Evolutionary conservation across 2,329 filamentous ascomycete genomes (phyloP).

Genomic region (Ceratocystis destructans): DNA sequence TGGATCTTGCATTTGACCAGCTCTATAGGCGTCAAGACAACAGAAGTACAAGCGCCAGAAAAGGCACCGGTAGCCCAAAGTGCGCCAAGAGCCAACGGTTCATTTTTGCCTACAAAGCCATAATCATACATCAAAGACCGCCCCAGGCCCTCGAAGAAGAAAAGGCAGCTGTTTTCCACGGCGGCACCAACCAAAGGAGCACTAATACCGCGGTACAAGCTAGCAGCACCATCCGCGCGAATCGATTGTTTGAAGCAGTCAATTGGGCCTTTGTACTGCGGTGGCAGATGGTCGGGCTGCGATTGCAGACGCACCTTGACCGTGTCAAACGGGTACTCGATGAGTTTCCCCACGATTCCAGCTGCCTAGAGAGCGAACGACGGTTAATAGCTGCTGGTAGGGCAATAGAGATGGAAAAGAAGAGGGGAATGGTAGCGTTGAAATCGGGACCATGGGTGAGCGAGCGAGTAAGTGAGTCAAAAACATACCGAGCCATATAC

Average conservation of each 20-base stretch:
- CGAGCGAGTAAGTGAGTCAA: background rate
- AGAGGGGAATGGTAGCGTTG: no score
- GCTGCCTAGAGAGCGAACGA: slow-evolving; percentile 43
- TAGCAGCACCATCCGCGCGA: slow-evolving; percentile 59
- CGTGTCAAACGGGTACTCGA: slow-evolving; percentile 97
- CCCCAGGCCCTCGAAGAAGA: slow-evolving; percentile 75
- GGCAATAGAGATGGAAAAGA: background rate
- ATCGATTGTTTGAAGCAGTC: slow-evolving; percentile 90
- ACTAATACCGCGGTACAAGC: slow-evolving; percentile 83
- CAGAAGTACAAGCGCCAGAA: slow-evolving; percentile 75
- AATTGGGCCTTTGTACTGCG: slow-evolving; percentile 70
- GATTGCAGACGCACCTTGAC: slow-evolving; percentile 95
- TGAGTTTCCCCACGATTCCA: slow-evolving; percentile 82
- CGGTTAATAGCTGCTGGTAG: slow-evolving; percentile 11
- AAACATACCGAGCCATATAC: slow-evolving; percentile 66
- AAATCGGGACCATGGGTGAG: no score
- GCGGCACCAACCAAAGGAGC: slow-evolving; percentile 84
- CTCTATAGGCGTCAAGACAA: slow-evolving; percentile 88
- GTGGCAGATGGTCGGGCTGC: slow-evolving; percentile 72
- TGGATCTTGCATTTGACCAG: slow-evolving; percentile 98
- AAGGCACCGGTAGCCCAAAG: slow-evolving; percentile 72
- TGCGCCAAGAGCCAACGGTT: slow-evolving; percentile 57
- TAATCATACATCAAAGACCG: slow-evolving; percentile 48
- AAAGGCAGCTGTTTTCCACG: slow-evolving; percentile 80
- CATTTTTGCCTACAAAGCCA: slow-evolving; percentile 36